phyloP scores from a whole-genome alignment of 345 rosid genomes.

The Excoecaria agallocha region DNA sequence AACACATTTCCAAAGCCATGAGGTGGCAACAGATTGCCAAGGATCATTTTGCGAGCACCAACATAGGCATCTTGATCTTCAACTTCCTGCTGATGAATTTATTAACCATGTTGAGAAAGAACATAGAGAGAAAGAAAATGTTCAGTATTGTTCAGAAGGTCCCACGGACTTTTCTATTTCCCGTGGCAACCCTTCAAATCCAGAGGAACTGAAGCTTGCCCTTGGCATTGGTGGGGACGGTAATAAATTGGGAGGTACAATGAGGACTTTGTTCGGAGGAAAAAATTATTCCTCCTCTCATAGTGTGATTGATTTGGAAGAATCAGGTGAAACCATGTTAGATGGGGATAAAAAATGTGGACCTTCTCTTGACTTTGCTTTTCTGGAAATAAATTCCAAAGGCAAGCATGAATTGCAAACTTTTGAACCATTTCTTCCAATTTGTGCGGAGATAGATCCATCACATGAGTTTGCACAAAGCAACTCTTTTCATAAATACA shows the following conservation, averaged over 20 bases:
- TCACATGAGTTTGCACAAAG: slow-evolving; percentile 19
- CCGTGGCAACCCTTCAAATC: slow-evolving; percentile 7
- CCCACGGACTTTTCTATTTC: slow-evolving; percentile 2
- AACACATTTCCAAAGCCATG: slow-evolving; percentile 4
- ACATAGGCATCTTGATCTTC: slow-evolving; percentile 27
- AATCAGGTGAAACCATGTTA: slow-evolving; percentile 20
- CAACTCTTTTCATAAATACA: slow-evolving; percentile 17
- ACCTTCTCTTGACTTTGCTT: slow-evolving; percentile 18
- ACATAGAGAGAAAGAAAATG: slow-evolving; percentile 19
- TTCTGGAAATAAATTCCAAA: slow-evolving; percentile 9
- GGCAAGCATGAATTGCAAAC: slow-evolving; percentile 20
- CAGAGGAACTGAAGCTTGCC: slow-evolving; percentile 42
- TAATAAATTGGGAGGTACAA: slow-evolving; percentile 16
- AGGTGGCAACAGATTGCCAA: slow-evolving; percentile 15
- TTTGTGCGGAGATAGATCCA: slow-evolving; percentile 17
- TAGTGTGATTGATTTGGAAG: slow-evolving; percentile 37
- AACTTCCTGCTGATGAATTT: slow-evolving; percentile 34
- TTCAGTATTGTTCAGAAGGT: slow-evolving; percentile 10
- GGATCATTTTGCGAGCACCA: slow-evolving; percentile 20
- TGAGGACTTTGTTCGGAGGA: slow-evolving; percentile 15
- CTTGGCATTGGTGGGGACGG: slow-evolving; percentile 28
- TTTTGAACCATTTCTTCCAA: slow-evolving; percentile 22
- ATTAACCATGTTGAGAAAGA: slow-evolving; percentile 18
- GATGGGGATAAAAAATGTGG: slow-evolving; percentile 5
- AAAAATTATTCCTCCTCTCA: slow-evolving; percentile 17